A percentile compares a stretch with the other conserved stretches of the same genome.
phyloP scores from a whole-genome alignment of 345 rosid species.

The Aethionema arabicum region DNA sequence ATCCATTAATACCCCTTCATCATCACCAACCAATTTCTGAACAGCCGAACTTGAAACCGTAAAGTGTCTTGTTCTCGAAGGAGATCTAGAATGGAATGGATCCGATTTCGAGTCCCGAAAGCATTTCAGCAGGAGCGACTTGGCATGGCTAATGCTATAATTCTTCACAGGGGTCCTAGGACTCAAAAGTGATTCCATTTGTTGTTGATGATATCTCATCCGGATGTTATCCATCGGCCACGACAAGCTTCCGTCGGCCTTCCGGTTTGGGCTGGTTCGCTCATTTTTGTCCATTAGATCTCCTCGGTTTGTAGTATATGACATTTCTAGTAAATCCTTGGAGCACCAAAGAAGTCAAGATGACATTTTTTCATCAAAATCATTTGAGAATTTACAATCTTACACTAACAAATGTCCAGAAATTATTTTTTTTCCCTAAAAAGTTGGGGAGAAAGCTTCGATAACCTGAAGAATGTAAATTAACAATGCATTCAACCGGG shows the following conservation, averaged over 20 bases:
- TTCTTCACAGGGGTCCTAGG: constrained; percentile 28
- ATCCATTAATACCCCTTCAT: constrained; percentile 68
- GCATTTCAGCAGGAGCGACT: constrained; percentile 26
- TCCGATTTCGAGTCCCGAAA: constrained; percentile 29
- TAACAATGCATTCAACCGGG: background rate
- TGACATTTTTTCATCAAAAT: background rate
- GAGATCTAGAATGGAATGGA: constrained; percentile 20
- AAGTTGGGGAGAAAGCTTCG: background rate
- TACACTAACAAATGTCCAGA: constrained; percentile 14
- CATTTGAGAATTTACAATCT: background rate
- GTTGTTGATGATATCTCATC: constrained; percentile 16
- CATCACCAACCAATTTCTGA: constrained; percentile 22
- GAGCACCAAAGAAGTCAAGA: background rate
- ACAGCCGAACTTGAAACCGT: constrained; percentile 26
- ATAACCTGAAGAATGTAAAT: constrained; percentile 10
- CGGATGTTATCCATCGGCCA: constrained; percentile 34
- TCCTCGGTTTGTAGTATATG: background rate
- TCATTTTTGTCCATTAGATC: constrained; percentile 27
- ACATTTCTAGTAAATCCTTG: background rate
- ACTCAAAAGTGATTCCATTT: constrained; percentile 34
- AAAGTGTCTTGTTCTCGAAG: background rate
- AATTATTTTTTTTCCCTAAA: background rate
- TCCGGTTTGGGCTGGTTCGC: constrained; percentile 19
- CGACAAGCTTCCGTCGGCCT: constrained; percentile 22
- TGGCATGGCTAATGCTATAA: constrained; percentile 8